phyloP scores from a whole-genome alignment of 2,329 filamentous ascomycete species.

The Gaeumannomyces sp. region DNA sequence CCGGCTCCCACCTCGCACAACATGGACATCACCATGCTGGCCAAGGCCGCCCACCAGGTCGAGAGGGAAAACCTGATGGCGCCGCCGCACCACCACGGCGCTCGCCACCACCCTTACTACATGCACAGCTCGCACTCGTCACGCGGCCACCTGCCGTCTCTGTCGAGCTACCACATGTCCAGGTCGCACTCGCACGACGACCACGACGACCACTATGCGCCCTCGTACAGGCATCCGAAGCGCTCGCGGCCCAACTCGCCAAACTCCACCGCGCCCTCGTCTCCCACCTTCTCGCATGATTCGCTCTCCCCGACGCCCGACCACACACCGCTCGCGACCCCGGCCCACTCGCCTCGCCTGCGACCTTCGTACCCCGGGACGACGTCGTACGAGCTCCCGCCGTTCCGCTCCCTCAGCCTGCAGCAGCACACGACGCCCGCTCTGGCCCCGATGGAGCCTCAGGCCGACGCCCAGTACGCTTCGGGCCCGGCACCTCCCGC shows the following conservation, averaged over 20 bases:
- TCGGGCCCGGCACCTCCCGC: constrained; percentile 41
- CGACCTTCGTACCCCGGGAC: constrained; percentile 66
- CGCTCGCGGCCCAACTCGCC: constrained; percentile 89
- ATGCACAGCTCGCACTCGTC: constrained; percentile 17
- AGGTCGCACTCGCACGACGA: constrained; percentile 79
- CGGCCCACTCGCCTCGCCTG: constrained; percentile 87
- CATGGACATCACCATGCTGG: constrained; percentile 53
- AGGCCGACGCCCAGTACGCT: constrained; percentile 38
- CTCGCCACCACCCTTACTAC: constrained; percentile 49
- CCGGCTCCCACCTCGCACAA: constrained; percentile 17
- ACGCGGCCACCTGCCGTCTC: constrained; percentile 62
- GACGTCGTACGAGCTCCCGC: constrained; percentile 62
- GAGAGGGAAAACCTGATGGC: constrained; percentile 49
- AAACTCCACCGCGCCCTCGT: constrained; percentile 91
- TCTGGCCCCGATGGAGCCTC: constrained; percentile 53
- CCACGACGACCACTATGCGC: constrained; percentile 70
- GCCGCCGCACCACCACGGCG: constrained; percentile 33
- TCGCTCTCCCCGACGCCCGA: constrained; percentile 93
- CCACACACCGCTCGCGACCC: constrained; percentile 96
- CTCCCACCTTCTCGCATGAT: constrained; percentile 93
- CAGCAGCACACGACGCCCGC: constrained; percentile 49
- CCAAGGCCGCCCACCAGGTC: constrained; percentile 54
- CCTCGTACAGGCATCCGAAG: constrained; percentile 67
- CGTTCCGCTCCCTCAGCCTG: constrained; percentile 61
- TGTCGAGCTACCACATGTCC: constrained; percentile 91